Evolutionary conservation across 164 flowering plant genomes (phyloP), one percentile per base, ranked within the genome.

Genomic region (Umbellularia californica): DNA sequence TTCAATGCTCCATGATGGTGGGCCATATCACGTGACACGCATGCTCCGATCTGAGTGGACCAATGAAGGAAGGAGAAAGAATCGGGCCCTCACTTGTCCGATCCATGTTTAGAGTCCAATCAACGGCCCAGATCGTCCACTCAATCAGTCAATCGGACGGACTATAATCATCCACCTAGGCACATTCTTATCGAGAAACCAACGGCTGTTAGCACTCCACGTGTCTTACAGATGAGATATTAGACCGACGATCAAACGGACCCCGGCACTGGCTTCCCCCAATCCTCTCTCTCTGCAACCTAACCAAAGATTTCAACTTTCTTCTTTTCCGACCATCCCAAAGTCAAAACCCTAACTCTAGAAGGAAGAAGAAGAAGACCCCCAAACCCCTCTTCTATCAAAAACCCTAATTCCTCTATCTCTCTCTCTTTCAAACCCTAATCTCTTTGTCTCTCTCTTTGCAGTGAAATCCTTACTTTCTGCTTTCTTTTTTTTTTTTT

Each of bases 221-320:
- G 89, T 83, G 83, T 79, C 85, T 17, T 50, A 0, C 67, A 55
- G 84, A 83, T 84, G 81, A 76, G 79, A 68, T 82, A 81, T 79
- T 79, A 75, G 73, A 76, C 77, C 69, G 13, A 19, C 70, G 78
- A 86, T 84, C 85, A 84, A 81, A 86, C 87, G 87, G 85, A 83
- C 84, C 84, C 81, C 79, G 69, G 79, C 78, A 67, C 41, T 75
- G 77, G 22, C 80, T 73, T 20, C 77, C 68, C 65, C 50, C 23
- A 24, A 9, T n/a, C 68, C 4, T 25, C 6, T 19, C 6, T 19
- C 2, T 58, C 22, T 58, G 19, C 63, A 17, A n/a, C 6, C 5
- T 22, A 17, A 7, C 19, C 22, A 14, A 58, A 41, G 2, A 7
- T 41, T 9, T 6, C 47, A 41, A 41, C 1, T 41, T 41, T 41